Conservation (phyloP, 257 asterid genomes). For the Leonotis leonurus region DNA sequence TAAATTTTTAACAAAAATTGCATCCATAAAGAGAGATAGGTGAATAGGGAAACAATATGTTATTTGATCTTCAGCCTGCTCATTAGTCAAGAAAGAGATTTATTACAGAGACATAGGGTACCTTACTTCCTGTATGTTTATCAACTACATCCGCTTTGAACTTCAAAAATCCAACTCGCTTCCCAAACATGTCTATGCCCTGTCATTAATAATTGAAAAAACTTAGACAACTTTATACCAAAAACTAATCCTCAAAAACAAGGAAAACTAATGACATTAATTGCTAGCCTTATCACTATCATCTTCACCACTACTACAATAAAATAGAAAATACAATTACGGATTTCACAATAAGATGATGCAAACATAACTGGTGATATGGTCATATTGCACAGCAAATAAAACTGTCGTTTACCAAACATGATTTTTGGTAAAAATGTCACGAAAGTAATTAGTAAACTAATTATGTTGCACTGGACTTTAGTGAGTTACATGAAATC, state of each 20-base stretch:
- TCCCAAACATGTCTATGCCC: constrained; percentile 95
- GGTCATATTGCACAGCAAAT: background rate
- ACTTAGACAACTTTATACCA: constrained; percentile 5
- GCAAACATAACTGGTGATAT: background rate
- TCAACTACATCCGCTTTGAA: constrained; percentile 80
- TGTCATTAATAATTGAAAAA: constrained; percentile 27
- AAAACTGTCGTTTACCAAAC: too few species aligned
- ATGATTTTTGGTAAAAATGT: too few species aligned
- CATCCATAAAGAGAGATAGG: background rate
- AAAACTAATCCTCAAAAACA: background rate
- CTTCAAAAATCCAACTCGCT: constrained; percentile 84
- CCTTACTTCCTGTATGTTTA: constrained; percentile 70
- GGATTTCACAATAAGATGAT: constrained; percentile 4
- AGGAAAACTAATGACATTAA: background rate
- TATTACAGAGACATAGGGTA: constrained; percentile 16
- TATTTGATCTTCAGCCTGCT: background rate
- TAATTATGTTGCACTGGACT: too few species aligned
- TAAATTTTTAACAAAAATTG: background rate
- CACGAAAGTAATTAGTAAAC: too few species aligned
- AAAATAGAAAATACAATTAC: background rate
- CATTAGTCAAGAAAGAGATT: constrained; percentile 3
- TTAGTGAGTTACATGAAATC: too few species aligned
- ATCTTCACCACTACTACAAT: background rate
- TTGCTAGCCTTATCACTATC: background rate
- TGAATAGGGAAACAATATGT: background rate